Evolutionary conservation across 768 basidiomycete genomes (phyloP), one percentile per base, ranked within the genome.

Genomic region (Macrolepiota dolichaula): DNA sequence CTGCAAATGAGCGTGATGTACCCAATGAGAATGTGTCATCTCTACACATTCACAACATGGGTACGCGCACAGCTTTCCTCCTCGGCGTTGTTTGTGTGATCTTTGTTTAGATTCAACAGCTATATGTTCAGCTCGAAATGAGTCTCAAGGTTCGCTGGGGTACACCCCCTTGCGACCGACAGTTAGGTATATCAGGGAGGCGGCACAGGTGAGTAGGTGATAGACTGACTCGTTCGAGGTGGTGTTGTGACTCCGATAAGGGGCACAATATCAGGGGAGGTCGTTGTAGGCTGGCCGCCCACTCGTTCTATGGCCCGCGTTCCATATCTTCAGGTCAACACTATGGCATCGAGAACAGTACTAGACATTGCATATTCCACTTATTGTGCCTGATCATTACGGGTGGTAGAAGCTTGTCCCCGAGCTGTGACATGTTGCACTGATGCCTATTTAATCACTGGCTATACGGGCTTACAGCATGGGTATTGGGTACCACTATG

Each of bases 391-490:
- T 55, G 55, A 55, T 46, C 54, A 42, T n/a, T 24, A 44, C 17
- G 19, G 19, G 47, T 27, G 47, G 25, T 49, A 3, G 22, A 49
- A 24, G 47, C 22, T 49, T 12, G 25, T 27, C 6, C 47, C 47
- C 47, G 25, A 49, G 47, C 47, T 13, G 13, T 49, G 24, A 24
- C 22, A 49, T 19, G 35, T 19, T 36, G 22, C 19, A 22, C 22
- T 24, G 11, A 15, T 13, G 25, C 12, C 47, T 24, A 3, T 49
- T 49, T 49, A 49, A 49, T 49, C 19, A 24, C 35, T 38, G 46
- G 56, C 56, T 35, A 49, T 50, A 49, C 56, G 22, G 38, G 50
- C 57, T 59, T 59, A 51, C 50, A 59, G 57, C 57, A 58, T 50
- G 57, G 46, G 44, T 37, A 24, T n/a, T n/a, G n/a, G n/a, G n/a